Base-by-base conservation (phyloP, 2,329 filamentous ascomycete genomes). In the Ophiocordyceps australis region DNA sequence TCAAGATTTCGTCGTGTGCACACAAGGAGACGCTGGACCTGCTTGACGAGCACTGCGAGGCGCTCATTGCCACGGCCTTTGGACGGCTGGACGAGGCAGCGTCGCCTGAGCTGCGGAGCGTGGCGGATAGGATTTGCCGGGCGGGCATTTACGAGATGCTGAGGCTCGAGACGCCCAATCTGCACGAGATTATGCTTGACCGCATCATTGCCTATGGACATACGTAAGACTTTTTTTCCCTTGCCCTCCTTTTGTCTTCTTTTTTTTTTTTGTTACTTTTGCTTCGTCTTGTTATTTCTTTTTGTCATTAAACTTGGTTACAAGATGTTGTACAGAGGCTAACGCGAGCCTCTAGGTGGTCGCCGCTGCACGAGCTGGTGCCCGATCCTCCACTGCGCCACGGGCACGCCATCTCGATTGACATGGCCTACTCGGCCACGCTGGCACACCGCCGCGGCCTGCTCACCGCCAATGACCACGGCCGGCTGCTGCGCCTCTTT, bases 401-500 rank as follows among this genome's bases (percentile, higher is more conserved):
- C 42, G 74, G 74, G 4, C 74, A 80, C 40, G 74, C 74, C 35
- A 79, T 80, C 36, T 74, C 69, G 3, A 75, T 79, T 32, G 74
- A 79, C 43, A 80, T 80, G 74, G 74, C 74, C 0, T 80, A 74
- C 49, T 75, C 72, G 1, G 73, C 74, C 0, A 79, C 74, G 0
- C 56, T 80, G 4, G 70, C 74, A 12, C 63, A 72, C 40, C 46
- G 57, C 31, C 63, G 69, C n/a, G 67, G 69, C 4, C 52, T 76
- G 0, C 55, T 80, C 8, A 59, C 55, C 14, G 52, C 67, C 23
- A 55, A 53, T 2, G 72, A 79, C 35, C 70, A 78, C 41, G 55
- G 49, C 15, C 60, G 72, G 12, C 48, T 79, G 1, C 50, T 79
- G n/a, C 62, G 59, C 28, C 56, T 80, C 5, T 79, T 80, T 48